These are phyloP conservation scores for Candida dubliniensis DNA, from an alignment of 1,139 yeast species.

Conservation along the genomic window DNA sequence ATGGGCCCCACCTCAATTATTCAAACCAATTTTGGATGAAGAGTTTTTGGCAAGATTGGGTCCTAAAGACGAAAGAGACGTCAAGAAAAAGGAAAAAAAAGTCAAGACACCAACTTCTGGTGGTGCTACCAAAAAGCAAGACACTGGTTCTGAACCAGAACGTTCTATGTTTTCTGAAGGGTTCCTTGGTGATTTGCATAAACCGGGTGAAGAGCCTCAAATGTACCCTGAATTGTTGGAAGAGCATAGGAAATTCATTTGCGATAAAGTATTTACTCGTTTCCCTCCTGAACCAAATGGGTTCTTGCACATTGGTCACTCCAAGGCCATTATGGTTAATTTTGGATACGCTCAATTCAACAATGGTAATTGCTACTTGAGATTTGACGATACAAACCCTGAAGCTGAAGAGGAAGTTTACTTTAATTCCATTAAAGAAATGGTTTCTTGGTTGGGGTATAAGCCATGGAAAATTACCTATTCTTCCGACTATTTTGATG, in stretches of 20 bases:
- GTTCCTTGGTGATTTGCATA: constrained; percentile 90
- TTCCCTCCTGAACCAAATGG: constrained; percentile 99
- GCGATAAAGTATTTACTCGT: constrained; percentile 85
- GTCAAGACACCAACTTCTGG: constrained; percentile 27
- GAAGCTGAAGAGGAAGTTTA: constrained; percentile 96
- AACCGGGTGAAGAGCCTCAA: constrained; percentile 94
- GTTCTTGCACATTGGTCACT: constrained; percentile 93
- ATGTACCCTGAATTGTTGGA: constrained; percentile 79
- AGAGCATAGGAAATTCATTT: constrained; percentile 73
- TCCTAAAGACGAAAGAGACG: constrained; percentile 95
- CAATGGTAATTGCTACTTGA: constrained; percentile 82
- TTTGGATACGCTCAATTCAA: constrained; percentile 90
- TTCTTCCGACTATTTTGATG: constrained; percentile 92
- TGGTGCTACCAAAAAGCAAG: constrained; percentile 21
- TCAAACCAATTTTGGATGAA: constrained; percentile 84
- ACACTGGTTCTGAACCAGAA: constrained; percentile 27
- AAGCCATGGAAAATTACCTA: constrained; percentile 91
- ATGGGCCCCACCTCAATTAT: constrained; percentile 88
- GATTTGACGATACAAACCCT: constrained; percentile 98
- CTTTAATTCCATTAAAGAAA: constrained; percentile 77
- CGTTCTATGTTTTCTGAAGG: constrained; percentile 95
- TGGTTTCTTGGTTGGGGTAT: constrained; percentile 92
- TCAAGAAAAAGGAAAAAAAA: constrained; percentile 79
- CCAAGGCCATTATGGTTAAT: constrained; percentile 95
- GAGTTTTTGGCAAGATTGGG: constrained; percentile 72